These are phyloP conservation scores for Hemisphaericaspora lyxosophila DNA, from an alignment of 1,139 yeast species.

Conservation along the genomic window DNA sequence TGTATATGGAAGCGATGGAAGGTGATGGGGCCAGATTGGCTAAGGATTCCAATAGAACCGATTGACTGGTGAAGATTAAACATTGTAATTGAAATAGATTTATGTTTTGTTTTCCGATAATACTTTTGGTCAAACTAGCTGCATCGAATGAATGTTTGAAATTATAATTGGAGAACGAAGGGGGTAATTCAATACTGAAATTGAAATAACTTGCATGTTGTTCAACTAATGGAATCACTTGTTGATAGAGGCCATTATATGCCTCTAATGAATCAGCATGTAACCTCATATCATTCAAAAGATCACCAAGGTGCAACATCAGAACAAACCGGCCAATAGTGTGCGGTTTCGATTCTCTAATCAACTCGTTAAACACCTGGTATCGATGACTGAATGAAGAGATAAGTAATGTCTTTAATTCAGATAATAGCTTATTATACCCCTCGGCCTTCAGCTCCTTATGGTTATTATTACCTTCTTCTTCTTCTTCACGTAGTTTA, in stretches of 20 bases:
- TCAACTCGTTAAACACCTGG: slow-evolving; percentile 33
- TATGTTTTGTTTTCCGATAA: slow-evolving; percentile 17
- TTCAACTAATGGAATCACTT: slow-evolving; percentile 21
- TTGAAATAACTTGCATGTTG: slow-evolving; percentile 14
- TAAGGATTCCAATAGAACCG: slow-evolving; percentile 27
- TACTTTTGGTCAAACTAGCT: slow-evolving; percentile 12
- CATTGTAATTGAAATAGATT: slow-evolving; percentile 28
- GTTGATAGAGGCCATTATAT: slow-evolving; percentile 38
- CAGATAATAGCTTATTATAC: slow-evolving; percentile 48
- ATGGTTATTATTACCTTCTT: slow-evolving; percentile 36
- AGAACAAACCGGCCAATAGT: slow-evolving; percentile 13
- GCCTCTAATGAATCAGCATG: slow-evolving; percentile 56
- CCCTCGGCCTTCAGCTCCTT: too few relatives aligned
- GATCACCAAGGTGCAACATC: slow-evolving; percentile 26
- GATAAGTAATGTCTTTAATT: slow-evolving; percentile 54
- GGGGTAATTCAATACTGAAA: slow-evolving; percentile 10
- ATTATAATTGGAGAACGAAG: slow-evolving; percentile 17
- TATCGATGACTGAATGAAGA: slow-evolving; percentile 52
- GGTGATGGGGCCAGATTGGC: slow-evolving; percentile 14
- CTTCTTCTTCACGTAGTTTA: slow-evolving; percentile 39
- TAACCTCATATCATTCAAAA: slow-evolving; percentile 49
- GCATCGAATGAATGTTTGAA: slow-evolving; percentile 18
- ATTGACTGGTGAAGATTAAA: slow-evolving; percentile 29
- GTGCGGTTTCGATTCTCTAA: slow-evolving; percentile 25
- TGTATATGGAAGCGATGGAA: slow-evolving; percentile 34